phyloP scores from a whole-genome alignment of 177 flowering plant species.

The Tripterygium wilfordii region DNA sequence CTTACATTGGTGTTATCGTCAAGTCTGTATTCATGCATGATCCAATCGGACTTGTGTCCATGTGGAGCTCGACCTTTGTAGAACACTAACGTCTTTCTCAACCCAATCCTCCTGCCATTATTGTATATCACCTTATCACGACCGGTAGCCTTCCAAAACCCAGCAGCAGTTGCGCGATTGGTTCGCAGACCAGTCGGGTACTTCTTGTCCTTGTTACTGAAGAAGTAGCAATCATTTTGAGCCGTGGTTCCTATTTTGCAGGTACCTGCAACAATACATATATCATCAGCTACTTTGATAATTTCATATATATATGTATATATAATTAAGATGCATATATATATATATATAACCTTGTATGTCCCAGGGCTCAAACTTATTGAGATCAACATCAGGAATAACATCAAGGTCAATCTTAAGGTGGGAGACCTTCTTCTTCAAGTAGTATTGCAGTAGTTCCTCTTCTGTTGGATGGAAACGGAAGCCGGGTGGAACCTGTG shows the following conservation, averaged over 20 bases:
- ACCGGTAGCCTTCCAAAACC: constrained; percentile 62
- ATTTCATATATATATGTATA: neutral
- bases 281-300: neutral
- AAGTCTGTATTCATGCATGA: constrained; percentile 50
- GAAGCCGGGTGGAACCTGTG: constrained; percentile 53
- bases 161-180: constrained; percentile 45
- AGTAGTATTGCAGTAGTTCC: constrained; percentile 47
- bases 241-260: constrained; percentile 48
- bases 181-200: constrained; percentile 49
- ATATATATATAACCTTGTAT: constrained; percentile 35
- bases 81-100: constrained; percentile 58
- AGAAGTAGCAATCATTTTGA: constrained; percentile 55
- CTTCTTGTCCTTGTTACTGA: constrained; percentile 52
- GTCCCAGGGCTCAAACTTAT: constrained; percentile 60
- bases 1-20: constrained; percentile 11
- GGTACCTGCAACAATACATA: constrained; percentile 27
- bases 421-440: constrained; percentile 41
- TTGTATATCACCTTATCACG: constrained; percentile 47
- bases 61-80: constrained; percentile 57
- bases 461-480: constrained; percentile 58
- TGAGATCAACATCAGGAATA: constrained; percentile 52
- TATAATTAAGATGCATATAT: neutral
- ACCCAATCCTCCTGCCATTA: constrained; percentile 31
- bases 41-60: constrained; percentile 54
- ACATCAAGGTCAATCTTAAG: constrained; percentile 51